These are phyloP conservation scores for Russula sp. DNA, from an alignment of 768 basidiomycete genomes.

Conservation along the genomic window DNA sequence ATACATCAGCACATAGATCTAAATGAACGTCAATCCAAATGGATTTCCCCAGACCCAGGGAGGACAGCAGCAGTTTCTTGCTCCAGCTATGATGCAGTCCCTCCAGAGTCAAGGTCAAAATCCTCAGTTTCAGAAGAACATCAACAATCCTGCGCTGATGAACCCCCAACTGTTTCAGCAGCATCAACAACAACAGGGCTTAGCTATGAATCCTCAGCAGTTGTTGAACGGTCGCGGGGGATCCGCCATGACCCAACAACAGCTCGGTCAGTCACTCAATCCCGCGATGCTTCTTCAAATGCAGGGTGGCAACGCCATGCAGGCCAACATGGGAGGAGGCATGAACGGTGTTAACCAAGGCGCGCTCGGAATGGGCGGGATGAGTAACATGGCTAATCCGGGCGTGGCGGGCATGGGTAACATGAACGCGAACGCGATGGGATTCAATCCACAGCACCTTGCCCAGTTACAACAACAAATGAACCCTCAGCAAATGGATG, in stretches of 20 bases:
- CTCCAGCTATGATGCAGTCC: constrained; percentile 23
- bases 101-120: constrained; percentile 27
- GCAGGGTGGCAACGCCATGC: constrained; percentile 22
- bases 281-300: constrained; percentile 28
- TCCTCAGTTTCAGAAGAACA: constrained; percentile 27
- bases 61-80: constrained; percentile 26
- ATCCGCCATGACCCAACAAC: constrained; percentile 26
- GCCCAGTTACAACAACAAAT: constrained; percentile 27
- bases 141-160: constrained; percentile 22
- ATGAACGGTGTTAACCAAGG: constrained; percentile 32
- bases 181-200: constrained; percentile 16
- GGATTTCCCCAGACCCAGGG: constrained; percentile 26
- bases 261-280: constrained; percentile 24
- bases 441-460: constrained; percentile 23
- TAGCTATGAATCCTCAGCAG: constrained; percentile 26
- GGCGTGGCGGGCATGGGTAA: constrained; percentile 24
- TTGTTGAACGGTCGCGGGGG: constrained; percentile 24
- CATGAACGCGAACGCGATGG: constrained; percentile 27
- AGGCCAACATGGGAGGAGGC: constrained; percentile 21
- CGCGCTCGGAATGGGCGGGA: constrained; percentile 27
- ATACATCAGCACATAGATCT: background rate
- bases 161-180: constrained; percentile 29
- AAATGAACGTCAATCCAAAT: constrained; percentile 29
- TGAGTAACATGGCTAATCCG: constrained; percentile 22
- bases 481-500: constrained; percentile 26